Conservation (phyloP, 148 eudicot genomes). For the Tetragonia tetragonoides region DNA sequence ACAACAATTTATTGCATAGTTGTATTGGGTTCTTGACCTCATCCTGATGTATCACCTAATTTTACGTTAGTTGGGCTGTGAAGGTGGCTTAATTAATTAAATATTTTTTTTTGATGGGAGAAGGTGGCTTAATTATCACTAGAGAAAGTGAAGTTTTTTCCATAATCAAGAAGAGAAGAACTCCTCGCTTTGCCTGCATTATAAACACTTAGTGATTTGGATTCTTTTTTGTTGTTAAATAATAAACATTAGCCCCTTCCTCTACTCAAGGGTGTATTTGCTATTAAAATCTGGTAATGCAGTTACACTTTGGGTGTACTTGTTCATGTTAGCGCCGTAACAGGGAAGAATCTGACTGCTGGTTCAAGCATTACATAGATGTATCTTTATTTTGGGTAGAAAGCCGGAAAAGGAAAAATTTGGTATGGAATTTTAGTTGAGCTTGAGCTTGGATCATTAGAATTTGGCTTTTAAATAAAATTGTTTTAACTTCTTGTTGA, state of each 20-base stretch:
- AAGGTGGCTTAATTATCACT: not conserved
- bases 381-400: not conserved
- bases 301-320: too few relatives aligned
- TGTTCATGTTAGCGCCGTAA: too few relatives aligned
- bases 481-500: not conserved
- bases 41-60: not conserved
- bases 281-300: too few relatives aligned
- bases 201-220: not conserved
- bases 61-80: not conserved
- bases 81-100: not conserved
- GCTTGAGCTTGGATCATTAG: not conserved
- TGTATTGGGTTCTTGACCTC: not conserved
- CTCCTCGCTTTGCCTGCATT: not conserved
- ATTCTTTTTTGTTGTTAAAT: too few relatives aligned
- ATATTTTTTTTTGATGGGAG: too few relatives aligned
- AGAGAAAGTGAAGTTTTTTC: not conserved
- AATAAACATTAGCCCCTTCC: too few relatives aligned
- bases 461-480: not conserved
- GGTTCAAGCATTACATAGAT: not conserved
- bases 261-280: too few relatives aligned
- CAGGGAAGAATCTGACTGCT: not conserved
- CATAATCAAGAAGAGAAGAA: not conserved
- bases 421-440: not conserved
- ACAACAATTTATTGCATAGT: not conserved
- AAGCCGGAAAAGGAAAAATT: not conserved